These are phyloP conservation scores for Acanthamoeba sp. DNA, from an alignment of 208 protist species.

Conservation along the genomic window DNA sequence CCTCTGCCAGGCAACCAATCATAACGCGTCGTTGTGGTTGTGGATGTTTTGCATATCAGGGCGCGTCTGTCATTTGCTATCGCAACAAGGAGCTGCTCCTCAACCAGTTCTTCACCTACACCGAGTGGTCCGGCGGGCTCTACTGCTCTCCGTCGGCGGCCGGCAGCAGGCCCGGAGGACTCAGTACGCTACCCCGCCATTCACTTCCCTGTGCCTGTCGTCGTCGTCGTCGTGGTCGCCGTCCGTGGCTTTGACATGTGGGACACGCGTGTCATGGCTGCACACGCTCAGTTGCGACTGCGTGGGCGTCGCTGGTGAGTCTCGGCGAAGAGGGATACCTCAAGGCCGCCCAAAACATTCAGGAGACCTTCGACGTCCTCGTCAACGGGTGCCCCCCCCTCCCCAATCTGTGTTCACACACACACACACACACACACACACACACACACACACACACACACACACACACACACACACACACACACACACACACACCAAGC, in stretches of 20 bases:
- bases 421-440: no score
- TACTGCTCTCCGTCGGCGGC: slow-evolving; percentile 97
- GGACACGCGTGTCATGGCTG: no score
- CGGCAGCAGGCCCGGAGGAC: slow-evolving; percentile 91
- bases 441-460: neutral
- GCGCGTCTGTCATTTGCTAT: slow-evolving; percentile 94
- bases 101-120: slow-evolving; percentile 95
- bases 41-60: neutral
- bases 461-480: no score
- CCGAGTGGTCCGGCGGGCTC: slow-evolving; percentile 97
- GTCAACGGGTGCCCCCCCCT: slow-evolving; percentile 45
- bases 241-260: neutral
- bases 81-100: slow-evolving; percentile 90
- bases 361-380: slow-evolving; percentile 65
- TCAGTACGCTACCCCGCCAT: neutral
- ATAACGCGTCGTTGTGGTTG: neutral
- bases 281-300: slow-evolving; percentile 24
- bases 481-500: no score
- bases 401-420: neutral
- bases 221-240: no score
- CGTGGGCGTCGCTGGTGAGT: slow-evolving; percentile 26
- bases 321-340: slow-evolving; percentile 46
- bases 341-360: neutral
- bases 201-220: no score
- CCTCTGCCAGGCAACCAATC: no score